Evolutionary conservation across 2,329 filamentous ascomycete genomes (phyloP).

Genomic region (Scytalidium sp.): DNA sequence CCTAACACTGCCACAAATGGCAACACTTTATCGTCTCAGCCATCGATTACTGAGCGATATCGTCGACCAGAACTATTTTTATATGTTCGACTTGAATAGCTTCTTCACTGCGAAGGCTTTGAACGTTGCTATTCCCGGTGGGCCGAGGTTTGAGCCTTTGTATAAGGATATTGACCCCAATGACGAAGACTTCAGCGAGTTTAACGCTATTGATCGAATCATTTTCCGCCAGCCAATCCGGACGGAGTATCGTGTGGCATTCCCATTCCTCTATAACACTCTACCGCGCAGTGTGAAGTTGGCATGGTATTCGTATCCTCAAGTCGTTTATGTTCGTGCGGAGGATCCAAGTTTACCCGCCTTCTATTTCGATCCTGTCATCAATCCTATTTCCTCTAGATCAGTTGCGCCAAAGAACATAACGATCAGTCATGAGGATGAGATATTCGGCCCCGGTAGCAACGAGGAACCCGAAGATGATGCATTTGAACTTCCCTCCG

Average conservation of each 20-base stretch:
- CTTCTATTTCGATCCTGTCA: slow-evolving; percentile 96
- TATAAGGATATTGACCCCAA: slow-evolving; percentile 99
- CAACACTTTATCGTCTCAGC: slow-evolving; percentile 87
- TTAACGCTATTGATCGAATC: slow-evolving; percentile 98
- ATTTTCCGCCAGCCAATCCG: slow-evolving; percentile 95
- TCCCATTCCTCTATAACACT: slow-evolving; percentile 94
- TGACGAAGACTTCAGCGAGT: slow-evolving; percentile 98
- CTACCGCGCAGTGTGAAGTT: slow-evolving; percentile 90
- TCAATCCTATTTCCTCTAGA: slow-evolving; percentile 95
- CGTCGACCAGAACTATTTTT: slow-evolving; percentile 95
- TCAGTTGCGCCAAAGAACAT: slow-evolving; percentile 93
- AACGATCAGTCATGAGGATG: slow-evolving; percentile 87
- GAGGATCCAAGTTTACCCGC: slow-evolving; percentile 88
- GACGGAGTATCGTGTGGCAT: slow-evolving; percentile 93
- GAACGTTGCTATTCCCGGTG: slow-evolving; percentile 96
- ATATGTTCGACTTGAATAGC: slow-evolving; percentile 93
- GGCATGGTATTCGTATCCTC: slow-evolving; percentile 90
- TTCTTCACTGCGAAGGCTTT: slow-evolving; percentile 95
- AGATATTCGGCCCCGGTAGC: slow-evolving; percentile 81
- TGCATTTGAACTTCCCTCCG: slow-evolving; percentile 77
- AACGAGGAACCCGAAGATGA: slow-evolving; percentile 71
- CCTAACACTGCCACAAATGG: slow-evolving; percentile 90
- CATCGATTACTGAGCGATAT: slow-evolving; percentile 87
- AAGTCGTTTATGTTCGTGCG: slow-evolving; percentile 84
- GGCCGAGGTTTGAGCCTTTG: slow-evolving; percentile 90